A percentile compares a stretch with the other conserved stretches of the same genome.
These are phyloP conservation scores for Sporothrix dimorphospora DNA, from an alignment of 2,329 filamentous ascomycete genomes.

Conservation along the genomic window DNA sequence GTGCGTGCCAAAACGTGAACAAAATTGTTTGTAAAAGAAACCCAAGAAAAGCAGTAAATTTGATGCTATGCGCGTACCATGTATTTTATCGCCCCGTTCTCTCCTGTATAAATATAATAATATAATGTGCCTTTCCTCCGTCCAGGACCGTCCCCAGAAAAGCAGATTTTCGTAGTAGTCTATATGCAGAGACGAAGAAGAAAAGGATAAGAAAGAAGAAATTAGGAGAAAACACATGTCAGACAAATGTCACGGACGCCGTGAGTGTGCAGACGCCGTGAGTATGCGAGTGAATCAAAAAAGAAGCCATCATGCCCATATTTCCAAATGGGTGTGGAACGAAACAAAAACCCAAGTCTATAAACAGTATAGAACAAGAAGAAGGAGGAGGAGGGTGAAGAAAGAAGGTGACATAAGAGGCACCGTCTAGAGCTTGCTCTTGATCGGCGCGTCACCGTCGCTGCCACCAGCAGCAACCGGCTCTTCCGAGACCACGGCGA, in stretches of 20 bases:
- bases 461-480: constrained; percentile 35
- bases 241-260: constrained; percentile 8
- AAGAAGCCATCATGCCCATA: background rate
- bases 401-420: too few species aligned
- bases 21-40: background rate
- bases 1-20: background rate
- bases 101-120: background rate
- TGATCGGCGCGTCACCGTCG: constrained; percentile 38
- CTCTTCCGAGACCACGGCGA: constrained; percentile 75
- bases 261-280: constrained; percentile 16
- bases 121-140: background rate
- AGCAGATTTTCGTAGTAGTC: constrained; percentile 9
- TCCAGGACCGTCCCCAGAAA: background rate
- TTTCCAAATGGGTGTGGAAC: background rate
- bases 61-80: background rate
- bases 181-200: background rate
- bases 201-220: background rate
- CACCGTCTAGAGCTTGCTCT: constrained; percentile 31
- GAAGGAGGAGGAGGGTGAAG: background rate
- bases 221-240: constrained; percentile 10
- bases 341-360: background rate
- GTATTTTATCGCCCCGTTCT: background rate
- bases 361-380: background rate
- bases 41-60: background rate
- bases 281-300: background rate